Conservation (phyloP, 306 rosid species). For the Vigna nakashimae region DNA sequence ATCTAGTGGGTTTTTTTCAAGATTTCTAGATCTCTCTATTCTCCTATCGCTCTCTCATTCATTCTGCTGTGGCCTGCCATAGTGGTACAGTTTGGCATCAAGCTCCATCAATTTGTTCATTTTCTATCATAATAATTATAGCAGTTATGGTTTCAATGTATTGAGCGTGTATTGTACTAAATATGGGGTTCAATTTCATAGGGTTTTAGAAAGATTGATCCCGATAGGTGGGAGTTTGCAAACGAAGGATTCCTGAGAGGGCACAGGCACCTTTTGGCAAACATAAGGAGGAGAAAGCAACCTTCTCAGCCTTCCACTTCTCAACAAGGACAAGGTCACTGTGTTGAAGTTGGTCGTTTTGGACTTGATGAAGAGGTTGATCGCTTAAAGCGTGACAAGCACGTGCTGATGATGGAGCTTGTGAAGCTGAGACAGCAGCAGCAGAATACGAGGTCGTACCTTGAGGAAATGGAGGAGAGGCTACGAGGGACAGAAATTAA, state of each 20-base stretch:
- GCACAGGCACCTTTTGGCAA: slow-evolving; percentile 68
- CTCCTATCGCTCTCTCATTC: not conserved
- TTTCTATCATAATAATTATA: not conserved
- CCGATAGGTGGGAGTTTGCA: slow-evolving; percentile 93
- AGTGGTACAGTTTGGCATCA: not conserved
- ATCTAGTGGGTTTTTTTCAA: slow-evolving; percentile 28
- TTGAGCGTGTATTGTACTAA: not conserved
- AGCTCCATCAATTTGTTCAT: not conserved
- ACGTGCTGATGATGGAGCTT: slow-evolving; percentile 75
- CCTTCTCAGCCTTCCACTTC: slow-evolving; percentile 57
- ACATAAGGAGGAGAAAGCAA: slow-evolving; percentile 73
- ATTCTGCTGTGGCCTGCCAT: not conserved
- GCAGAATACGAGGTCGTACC: slow-evolving; percentile 68
- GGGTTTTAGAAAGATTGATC: slow-evolving; percentile 92
- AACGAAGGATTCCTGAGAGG: slow-evolving; percentile 79
- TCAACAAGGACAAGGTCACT: slow-evolving; percentile 52
- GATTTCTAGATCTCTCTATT: slow-evolving; percentile 25
- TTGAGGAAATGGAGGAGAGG: slow-evolving; percentile 78
- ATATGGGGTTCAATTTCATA: slow-evolving; percentile 44
- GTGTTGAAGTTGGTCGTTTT: slow-evolving; percentile 70
- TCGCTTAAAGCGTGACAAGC: slow-evolving; percentile 73
- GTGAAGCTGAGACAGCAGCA: slow-evolving; percentile 91
- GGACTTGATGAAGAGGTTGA: slow-evolving; percentile 71
- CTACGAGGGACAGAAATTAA: slow-evolving; percentile 69
- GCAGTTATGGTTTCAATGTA: not conserved